These are phyloP conservation scores for Ophiocordyceps camponoti-saundersi DNA, from an alignment of 2,329 filamentous ascomycete species.

Conservation along the genomic window DNA sequence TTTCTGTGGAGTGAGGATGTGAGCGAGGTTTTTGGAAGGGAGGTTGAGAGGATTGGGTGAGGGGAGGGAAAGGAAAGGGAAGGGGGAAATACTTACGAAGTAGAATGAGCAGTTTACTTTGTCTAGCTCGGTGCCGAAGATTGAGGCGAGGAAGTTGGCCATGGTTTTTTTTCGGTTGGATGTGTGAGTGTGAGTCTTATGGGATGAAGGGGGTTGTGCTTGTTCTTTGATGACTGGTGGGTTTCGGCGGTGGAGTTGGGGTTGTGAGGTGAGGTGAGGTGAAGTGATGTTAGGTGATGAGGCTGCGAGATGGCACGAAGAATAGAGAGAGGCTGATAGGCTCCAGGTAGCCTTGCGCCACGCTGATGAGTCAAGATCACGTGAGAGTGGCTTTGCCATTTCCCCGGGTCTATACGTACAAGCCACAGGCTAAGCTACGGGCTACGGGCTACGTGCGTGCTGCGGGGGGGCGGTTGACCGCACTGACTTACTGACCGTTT, in stretches of 20 bases:
- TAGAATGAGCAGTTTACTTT: constrained; percentile 99
- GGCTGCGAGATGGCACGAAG: background rate
- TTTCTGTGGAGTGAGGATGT: constrained; percentile 36
- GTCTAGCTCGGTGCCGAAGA: constrained; percentile 99
- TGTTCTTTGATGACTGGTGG: too few species aligned
- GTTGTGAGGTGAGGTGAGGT: too few species aligned
- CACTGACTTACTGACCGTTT: too few species aligned
- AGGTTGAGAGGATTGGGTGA: too few species aligned
- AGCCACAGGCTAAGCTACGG: too few species aligned
- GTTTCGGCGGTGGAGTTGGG: too few species aligned
- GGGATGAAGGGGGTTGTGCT: too few species aligned
- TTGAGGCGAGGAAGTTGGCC: constrained; percentile 97
- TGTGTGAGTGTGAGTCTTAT: background rate
- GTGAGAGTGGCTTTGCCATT: constrained; percentile 4
- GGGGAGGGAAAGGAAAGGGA: background rate
- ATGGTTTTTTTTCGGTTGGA: constrained; percentile 27
- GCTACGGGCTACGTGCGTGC: too few species aligned
- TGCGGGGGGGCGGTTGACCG: too few species aligned
- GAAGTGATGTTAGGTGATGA: too few species aligned
- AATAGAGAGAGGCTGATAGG: background rate
- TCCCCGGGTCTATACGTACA: too few species aligned
- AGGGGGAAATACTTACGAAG: constrained; percentile 21
- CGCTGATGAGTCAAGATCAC: constrained; percentile 8
- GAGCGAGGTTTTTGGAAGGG: background rate
- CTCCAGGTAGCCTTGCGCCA: constrained; percentile 2